A percentile compares a stretch with the other conserved stretches of the same genome.
Conservation (phyloP, 192 early-diverging fungal genomes). For the Diversispora epigaea region DNA sequence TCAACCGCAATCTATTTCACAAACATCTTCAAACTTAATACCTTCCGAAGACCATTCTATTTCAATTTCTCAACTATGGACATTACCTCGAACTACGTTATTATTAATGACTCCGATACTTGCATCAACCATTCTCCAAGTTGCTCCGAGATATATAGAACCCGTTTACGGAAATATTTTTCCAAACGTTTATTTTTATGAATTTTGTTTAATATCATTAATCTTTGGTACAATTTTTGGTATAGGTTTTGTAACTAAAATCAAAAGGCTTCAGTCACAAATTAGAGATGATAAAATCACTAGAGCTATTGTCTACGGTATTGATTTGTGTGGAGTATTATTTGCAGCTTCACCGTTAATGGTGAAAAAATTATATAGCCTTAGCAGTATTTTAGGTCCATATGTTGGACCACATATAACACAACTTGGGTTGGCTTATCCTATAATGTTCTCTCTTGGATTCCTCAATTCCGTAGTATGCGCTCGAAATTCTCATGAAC, state of each 20-base stretch:
- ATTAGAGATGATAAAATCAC: constrained; percentile 30
- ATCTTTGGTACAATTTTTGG: constrained; percentile 49
- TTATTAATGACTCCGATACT: constrained; percentile 46
- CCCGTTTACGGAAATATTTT: constrained; percentile 71
- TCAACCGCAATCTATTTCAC: neutral
- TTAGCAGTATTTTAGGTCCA: constrained; percentile 56
- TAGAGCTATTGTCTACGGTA: constrained; percentile 43
- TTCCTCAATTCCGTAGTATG: constrained; percentile 47
- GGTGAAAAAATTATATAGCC: constrained; percentile 47
- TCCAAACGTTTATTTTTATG: constrained; percentile 47
- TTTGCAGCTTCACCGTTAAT: constrained; percentile 53
- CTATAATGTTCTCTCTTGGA: constrained; percentile 50
- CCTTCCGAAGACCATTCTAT: constrained; percentile 5
- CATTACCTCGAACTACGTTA: constrained; percentile 40
- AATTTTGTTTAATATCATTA: constrained; percentile 40
- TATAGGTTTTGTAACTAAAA: constrained; percentile 20
- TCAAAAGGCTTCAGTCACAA: neutral
- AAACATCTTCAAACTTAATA: neutral
- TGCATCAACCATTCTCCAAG: constrained; percentile 45
- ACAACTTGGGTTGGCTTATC: constrained; percentile 54
- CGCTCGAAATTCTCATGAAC: constrained; percentile 39
- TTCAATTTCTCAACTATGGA: constrained; percentile 34
- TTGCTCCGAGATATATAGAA: constrained; percentile 61
- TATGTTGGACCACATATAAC: constrained; percentile 58
- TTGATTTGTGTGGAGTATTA: constrained; percentile 53